Evolutionary conservation across 2,329 filamentous ascomycete genomes (phyloP), one percentile per base, ranked within the genome.

Genomic region (Botrytis elliptica): DNA sequence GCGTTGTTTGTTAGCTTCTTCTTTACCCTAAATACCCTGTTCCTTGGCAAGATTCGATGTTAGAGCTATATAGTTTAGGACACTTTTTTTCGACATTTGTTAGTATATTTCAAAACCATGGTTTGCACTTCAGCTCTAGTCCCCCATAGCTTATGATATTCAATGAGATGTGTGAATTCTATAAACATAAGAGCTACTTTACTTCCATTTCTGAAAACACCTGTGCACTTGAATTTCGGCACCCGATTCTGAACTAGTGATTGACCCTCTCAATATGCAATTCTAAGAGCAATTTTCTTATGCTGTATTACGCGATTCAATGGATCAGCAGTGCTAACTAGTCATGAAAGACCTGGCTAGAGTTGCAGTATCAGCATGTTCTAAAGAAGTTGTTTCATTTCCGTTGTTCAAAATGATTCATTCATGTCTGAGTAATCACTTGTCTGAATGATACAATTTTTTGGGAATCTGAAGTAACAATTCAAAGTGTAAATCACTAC

Each of bases 211-310:
- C 22, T 63, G 36, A n/a, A 22, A 6, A 12, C 2, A 40, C 20
- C 7, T 1, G 14, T 40, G 36, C 1, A 62, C 36, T 9, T 3
- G 16, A 8, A 8, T n/a, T n/a, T 4, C 3, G 25, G 8, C 36
- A 7, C 20, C 1, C 36, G 59, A 1, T 16, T 10, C 0, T 5
- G 3, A 40, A 40, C 14, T n/a, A 1, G 0, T n/a, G 1, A 40
- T 25, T 10, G 1, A 9, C 18, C 22, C 0, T 29, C 22, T 42
- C 40, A 0, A n/a, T 2, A 3, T 9, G 12, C 12, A 42, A 42
- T 9, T n/a, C 14, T 40, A 25, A 25, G 60, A 62, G 22, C 12
- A 40, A n/a, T n/a, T 0, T 14, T 60, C 2, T n/a, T 62, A 14
- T 40, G 9, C 3, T 40, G 1, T 9, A 25, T 60, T 25, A 4